Evolutionary conservation across 257 asterid genomes (phyloP).

Genomic region (Rubia yunnanensis): DNA sequence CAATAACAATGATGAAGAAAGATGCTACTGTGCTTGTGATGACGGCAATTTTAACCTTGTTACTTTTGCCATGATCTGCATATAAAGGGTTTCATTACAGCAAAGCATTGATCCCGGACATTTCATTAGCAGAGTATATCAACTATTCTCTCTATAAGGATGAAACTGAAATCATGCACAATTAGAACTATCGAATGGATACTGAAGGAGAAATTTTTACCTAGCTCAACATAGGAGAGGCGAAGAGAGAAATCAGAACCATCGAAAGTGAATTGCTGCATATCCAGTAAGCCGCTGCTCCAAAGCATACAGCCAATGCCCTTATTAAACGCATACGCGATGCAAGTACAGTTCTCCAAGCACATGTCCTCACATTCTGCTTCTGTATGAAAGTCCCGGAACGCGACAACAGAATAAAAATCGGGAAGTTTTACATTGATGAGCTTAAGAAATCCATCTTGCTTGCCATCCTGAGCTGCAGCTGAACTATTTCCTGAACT

Average conservation of each 20-base stretch:
- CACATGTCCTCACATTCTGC: conserved; percentile 33
- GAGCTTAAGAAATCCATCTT: conserved; percentile 43
- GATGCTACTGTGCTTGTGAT: conserved; percentile 22
- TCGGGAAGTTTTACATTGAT: conserved; percentile 33
- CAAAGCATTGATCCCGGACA: neutral
- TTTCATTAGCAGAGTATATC: neutral
- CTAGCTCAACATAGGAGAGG: conserved; percentile 39
- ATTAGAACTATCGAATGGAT: neutral
- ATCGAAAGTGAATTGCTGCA: conserved; percentile 24
- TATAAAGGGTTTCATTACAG: neutral
- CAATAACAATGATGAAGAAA: conserved; percentile 4
- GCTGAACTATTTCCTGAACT: neutral
- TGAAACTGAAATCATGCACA: neutral
- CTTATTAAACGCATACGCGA: conserved; percentile 15
- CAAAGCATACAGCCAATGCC: conserved; percentile 28
- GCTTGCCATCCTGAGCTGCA: conserved; percentile 18
- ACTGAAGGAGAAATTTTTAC: conserved; percentile 17
- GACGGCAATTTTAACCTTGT: conserved; percentile 15
- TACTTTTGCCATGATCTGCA: conserved; percentile 18
- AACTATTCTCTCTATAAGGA: no score
- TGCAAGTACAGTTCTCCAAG: conserved; percentile 20
- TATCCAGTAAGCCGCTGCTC: conserved; percentile 26
- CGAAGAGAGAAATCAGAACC: conserved; percentile 45
- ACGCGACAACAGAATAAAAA: conserved; percentile 21
- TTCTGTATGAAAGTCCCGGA: neutral